Conservation (phyloP, 2,329 filamentous ascomycete genomes). For the Penicillium sp. region DNA sequence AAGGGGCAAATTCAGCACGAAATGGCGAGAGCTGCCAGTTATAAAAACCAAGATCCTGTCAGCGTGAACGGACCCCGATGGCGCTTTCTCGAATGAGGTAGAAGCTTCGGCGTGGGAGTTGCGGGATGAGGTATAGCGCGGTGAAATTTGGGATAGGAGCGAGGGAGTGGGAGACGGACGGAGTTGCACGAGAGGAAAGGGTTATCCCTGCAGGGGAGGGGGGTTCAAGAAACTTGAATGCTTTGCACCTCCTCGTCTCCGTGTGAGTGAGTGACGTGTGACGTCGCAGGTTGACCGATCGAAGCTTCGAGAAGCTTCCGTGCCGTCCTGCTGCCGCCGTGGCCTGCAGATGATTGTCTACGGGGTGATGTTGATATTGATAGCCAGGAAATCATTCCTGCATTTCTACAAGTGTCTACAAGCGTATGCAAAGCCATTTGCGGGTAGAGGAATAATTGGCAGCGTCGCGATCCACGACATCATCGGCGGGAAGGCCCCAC, state of each 20-base stretch:
- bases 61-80: slow-evolving; percentile 3
- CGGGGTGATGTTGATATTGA: not conserved
- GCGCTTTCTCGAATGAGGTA: slow-evolving; percentile 34
- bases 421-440: not conserved
- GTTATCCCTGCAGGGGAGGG: not conserved
- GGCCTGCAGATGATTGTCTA: not conserved
- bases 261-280: slow-evolving; percentile 32
- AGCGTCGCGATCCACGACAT: slow-evolving; percentile 13
- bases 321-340: not conserved
- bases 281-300: slow-evolving; percentile 21
- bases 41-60: slow-evolving; percentile 9
- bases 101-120: slow-evolving; percentile 29
- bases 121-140: not conserved
- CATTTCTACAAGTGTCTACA: not conserved
- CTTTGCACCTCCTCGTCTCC: slow-evolving; percentile 8
- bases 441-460: not conserved
- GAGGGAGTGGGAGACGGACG: slow-evolving; percentile 2
- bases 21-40: not conserved
- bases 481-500: slow-evolving; percentile 13
- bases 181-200: not conserved
- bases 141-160: not conserved
- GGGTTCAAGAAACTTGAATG: slow-evolving; percentile 6
- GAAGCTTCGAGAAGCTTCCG: slow-evolving; percentile 43
- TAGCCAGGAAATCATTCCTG: not conserved
- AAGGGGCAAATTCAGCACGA: not conserved